Base-by-base conservation (phyloP, 176 grass and related monocot genomes). In the Aegilops sharonensis region DNA sequence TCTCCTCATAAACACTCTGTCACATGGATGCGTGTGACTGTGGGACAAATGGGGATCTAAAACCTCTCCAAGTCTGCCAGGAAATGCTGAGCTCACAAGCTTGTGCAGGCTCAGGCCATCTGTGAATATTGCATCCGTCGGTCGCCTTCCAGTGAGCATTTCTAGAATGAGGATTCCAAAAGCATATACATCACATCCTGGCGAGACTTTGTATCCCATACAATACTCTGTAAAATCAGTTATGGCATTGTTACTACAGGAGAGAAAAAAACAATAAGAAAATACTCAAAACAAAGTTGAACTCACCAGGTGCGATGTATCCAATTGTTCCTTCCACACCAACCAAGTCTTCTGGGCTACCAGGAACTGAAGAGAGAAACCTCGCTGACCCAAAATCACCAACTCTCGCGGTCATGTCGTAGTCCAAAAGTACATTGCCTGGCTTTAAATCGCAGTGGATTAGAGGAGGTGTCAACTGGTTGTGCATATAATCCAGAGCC, bases 81-180 rank as follows among this genome's bases (percentile, higher is more conserved):
- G 63, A 39, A 72, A 86, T 15, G 48, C 50, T 20, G 32, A 37
- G 3, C 54, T 30, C 3, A 83, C 88, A 31, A 85, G 52, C 1
- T 47, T 88, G 6, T 77, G 84, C 20, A 92, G 80, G 64, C 20
- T 89, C 14, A 68, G 18, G 5, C 67, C 73, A 4, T 21, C 63
- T 1, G 63, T 82, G 31, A 92, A 89, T 10, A 21, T 25, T 0
- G 81, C 75, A 63, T 92, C 84, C 0, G 87, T 87, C 1, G 87
- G 91, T 2, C 69, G 43, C 60, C 25, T 87, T 14, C 84, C 79
- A 0, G 75, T 92, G 21, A 89, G 57, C 84, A 92, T 89, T 81
- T 92, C 91, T 12, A 92, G 54, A 7, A 89, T 1, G n/a, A 92
- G 39, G 27, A 92, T 25, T 0, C 80, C 91, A 4, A 64, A 92